Conservation (phyloP, 257 asterid species). For the Eucommia ulmoides region DNA sequence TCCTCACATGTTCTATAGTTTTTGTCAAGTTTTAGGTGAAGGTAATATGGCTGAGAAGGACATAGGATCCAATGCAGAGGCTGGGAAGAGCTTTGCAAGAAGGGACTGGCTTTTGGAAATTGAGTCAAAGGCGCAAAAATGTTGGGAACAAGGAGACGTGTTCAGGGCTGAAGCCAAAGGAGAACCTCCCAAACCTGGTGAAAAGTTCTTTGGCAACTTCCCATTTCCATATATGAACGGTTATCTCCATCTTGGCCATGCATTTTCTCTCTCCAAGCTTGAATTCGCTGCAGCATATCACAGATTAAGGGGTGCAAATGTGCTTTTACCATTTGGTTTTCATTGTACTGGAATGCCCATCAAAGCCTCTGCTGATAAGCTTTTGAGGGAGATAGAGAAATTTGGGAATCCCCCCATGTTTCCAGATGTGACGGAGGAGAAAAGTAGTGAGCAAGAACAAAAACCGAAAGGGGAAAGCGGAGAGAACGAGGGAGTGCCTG, state of each 20-base stretch:
- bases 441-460: conserved; percentile 26
- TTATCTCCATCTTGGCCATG: conserved; percentile 84
- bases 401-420: conserved; percentile 82
- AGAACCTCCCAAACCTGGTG: conserved; percentile 52
- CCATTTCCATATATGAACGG: conserved; percentile 98
- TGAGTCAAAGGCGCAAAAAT: conserved; percentile 46
- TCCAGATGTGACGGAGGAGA: conserved; percentile 54
- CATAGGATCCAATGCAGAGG: conserved; percentile 12
- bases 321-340: conserved; percentile 78
- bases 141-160: conserved; percentile 73
- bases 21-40: conserved; percentile 22
- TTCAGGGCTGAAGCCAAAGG: conserved; percentile 60
- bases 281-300: conserved; percentile 93
- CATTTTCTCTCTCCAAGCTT: conserved; percentile 73
- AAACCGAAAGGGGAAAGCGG: conserved; percentile 38
- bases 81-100: conserved; percentile 56
- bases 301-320: conserved; percentile 78
- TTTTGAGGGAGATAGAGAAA: conserved; percentile 47
- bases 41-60: conserved; percentile 48
- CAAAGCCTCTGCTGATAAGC: conserved; percentile 92
- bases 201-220: conserved; percentile 79
- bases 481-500: conserved; percentile 42
- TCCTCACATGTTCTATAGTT: conserved; percentile 13
- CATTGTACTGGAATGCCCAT: conserved; percentile 98
- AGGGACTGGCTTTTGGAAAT: conserved; percentile 46